Percentiles rank a stretch among this genome's conserved stretches.
Evolutionary conservation across 78 protist genomes (phyloP).

Genomic region (Corallochytrium limacisporum): DNA sequence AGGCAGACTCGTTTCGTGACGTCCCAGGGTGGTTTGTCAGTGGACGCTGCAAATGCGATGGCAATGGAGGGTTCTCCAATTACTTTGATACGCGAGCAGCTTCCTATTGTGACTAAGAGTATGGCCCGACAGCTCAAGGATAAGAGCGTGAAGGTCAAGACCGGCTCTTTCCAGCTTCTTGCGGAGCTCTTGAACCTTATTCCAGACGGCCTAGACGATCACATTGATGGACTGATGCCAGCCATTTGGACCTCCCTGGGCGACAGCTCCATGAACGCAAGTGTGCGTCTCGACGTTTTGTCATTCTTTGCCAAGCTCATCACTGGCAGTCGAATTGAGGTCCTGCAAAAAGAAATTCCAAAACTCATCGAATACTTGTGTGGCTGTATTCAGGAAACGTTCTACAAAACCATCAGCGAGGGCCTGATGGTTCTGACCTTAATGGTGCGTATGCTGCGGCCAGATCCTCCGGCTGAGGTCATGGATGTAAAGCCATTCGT

Average conservation of each 20-base stretch:
- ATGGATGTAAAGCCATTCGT: not conserved
- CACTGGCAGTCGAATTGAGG: too few species aligned
- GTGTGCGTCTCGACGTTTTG: too few species aligned
- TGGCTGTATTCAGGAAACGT: not conserved
- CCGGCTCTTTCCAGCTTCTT: not conserved
- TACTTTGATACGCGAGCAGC: too few species aligned
- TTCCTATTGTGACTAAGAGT: too few species aligned
- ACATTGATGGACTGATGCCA: not conserved
- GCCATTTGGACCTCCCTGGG: not conserved
- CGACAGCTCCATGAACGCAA: not conserved
- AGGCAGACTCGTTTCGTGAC: not conserved
- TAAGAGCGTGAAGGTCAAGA: not conserved
- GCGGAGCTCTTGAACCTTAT: not conserved
- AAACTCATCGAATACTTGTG: not conserved
- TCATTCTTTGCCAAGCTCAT: too few species aligned
- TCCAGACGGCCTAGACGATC: not conserved
- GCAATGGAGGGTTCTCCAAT: too few species aligned
- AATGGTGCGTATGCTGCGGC: not conserved
- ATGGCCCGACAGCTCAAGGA: too few species aligned
- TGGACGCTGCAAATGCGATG: too few species aligned
- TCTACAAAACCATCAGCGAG: conserved; percentile 4
- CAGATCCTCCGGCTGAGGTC: not conserved
- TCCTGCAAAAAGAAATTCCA: not conserved
- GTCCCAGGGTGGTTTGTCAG: too few species aligned
- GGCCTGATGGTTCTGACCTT: not conserved